Percentiles rank a stretch among this genome's conserved stretches.
Conservation (phyloP, 306 rosid species). For the Dalbergia oliveri region DNA sequence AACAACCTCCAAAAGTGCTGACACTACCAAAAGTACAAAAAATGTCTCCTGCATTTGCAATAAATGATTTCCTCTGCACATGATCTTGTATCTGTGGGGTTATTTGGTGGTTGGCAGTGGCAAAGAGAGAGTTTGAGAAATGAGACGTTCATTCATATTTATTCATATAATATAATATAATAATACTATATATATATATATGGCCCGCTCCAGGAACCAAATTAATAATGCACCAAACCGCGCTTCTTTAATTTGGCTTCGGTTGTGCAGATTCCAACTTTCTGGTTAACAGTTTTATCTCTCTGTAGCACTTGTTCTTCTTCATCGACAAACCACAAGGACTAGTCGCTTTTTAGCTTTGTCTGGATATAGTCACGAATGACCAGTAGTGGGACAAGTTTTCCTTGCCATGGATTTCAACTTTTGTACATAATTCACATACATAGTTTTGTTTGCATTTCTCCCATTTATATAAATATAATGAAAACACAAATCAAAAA, state of each 20-base stretch:
- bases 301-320: neutral
- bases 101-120: neutral
- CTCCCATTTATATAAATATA: no score
- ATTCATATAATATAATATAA: no score
- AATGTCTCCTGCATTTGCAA: no score
- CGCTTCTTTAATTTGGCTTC: slow-evolving; percentile 15
- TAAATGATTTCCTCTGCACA: no score
- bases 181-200: neutral
- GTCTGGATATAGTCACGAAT: neutral
- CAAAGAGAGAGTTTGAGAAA: neutral
- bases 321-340: neutral
- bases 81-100: no score
- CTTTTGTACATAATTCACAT: neutral
- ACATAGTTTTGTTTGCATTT: no score
- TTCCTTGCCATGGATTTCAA: neutral
- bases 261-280: neutral
- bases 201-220: neutral
- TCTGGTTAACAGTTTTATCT: neutral
- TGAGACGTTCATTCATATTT: neutral
- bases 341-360: slow-evolving; percentile 7
- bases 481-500: no score
- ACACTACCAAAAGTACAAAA: slow-evolving; percentile 16
- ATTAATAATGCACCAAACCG: slow-evolving; percentile 3
- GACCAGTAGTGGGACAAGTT: neutral
- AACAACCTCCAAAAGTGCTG: slow-evolving; percentile 5